Conservation (phyloP, 1,284 basidiomycete genomes). For the Leccinum angustisporum region DNA sequence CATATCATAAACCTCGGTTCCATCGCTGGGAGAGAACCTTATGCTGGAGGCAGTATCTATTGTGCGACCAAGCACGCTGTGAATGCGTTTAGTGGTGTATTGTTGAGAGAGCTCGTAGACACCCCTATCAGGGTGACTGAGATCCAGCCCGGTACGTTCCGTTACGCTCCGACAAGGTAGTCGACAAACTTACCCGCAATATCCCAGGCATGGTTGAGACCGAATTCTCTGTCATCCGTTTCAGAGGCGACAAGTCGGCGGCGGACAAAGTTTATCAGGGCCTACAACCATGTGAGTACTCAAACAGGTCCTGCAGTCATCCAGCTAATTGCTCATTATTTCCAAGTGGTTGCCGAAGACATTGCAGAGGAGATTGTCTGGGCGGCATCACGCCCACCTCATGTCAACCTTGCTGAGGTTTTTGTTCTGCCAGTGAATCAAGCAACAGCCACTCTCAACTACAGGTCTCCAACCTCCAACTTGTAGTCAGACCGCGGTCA, state of each 20-base stretch:
- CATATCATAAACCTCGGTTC: constrained; percentile 97
- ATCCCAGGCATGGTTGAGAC: constrained; percentile 83
- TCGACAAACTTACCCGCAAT: constrained; percentile 6
- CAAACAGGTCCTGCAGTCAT: neutral
- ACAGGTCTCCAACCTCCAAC: constrained; percentile 21
- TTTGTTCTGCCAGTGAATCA: constrained; percentile 82
- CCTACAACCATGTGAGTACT: constrained; percentile 67
- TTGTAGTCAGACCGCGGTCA: neutral
- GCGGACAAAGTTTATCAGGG: constrained; percentile 92
- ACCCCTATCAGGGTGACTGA: constrained; percentile 91
- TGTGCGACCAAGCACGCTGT: constrained; percentile 90
- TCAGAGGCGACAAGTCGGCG: constrained; percentile 75
- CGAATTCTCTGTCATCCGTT: constrained; percentile 88
- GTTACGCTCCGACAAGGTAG: neutral
- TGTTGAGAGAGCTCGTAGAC: constrained; percentile 86
- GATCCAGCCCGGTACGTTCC: constrained; percentile 75
- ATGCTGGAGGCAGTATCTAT: constrained; percentile 83
- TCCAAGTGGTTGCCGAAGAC: constrained; percentile 72
- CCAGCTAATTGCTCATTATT: constrained; percentile 15
- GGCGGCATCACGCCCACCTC: constrained; percentile 84
- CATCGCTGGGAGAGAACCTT: constrained; percentile 89
- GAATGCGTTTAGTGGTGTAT: constrained; percentile 80
- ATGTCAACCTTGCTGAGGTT: constrained; percentile 84
- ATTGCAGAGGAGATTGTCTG: constrained; percentile 98
- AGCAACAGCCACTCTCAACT: constrained; percentile 58